A percentile compares a stretch with the other conserved stretches of the same genome.
Evolutionary conservation across 768 basidiomycete genomes (phyloP).

Genomic region (Lactifluus hygrophoroides): DNA sequence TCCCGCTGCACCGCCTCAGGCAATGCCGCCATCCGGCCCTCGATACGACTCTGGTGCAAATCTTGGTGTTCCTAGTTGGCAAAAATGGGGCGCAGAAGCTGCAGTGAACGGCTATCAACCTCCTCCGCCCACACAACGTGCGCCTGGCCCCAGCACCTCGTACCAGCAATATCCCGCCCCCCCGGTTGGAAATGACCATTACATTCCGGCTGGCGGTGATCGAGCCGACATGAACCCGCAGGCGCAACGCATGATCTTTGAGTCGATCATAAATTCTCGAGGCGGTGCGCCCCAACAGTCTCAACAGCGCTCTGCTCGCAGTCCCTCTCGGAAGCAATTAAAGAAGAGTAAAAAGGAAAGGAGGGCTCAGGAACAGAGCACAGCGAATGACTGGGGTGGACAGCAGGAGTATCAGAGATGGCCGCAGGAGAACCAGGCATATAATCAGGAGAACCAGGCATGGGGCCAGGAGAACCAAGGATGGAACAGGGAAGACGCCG

Average conservation of each 20-base stretch:
- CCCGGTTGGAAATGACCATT: slow-evolving; percentile 8
- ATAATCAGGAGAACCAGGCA: not conserved
- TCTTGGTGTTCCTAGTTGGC: slow-evolving; percentile 4
- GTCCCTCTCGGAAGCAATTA: not conserved
- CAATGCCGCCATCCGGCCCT: not conserved
- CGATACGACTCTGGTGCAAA: not conserved
- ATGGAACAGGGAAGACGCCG: not conserved
- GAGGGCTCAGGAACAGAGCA: slow-evolving; percentile 8
- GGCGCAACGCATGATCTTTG: slow-evolving; percentile 8
- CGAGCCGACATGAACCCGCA: slow-evolving; percentile 3
- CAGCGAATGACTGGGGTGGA: not conserved
- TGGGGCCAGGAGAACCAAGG: not conserved
- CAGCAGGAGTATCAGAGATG: not conserved
- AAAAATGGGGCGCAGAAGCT: slow-evolving; percentile 16
- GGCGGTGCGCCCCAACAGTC: not conserved
- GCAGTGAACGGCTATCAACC: slow-evolving; percentile 1
- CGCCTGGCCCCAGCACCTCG: not conserved
- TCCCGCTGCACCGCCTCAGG: not conserved
- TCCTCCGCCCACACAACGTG: not conserved
- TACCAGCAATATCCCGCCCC: slow-evolving; percentile 8
- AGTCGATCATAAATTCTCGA: slow-evolving; percentile 6
- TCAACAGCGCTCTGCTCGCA: slow-evolving; percentile 1
- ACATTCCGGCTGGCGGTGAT: not conserved
- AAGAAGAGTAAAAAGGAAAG: slow-evolving; percentile 13
- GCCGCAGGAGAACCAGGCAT: not conserved